Evolutionary conservation across 2,329 filamentous ascomycete species (phyloP).

Genomic region (Monilinia aucupariae): DNA sequence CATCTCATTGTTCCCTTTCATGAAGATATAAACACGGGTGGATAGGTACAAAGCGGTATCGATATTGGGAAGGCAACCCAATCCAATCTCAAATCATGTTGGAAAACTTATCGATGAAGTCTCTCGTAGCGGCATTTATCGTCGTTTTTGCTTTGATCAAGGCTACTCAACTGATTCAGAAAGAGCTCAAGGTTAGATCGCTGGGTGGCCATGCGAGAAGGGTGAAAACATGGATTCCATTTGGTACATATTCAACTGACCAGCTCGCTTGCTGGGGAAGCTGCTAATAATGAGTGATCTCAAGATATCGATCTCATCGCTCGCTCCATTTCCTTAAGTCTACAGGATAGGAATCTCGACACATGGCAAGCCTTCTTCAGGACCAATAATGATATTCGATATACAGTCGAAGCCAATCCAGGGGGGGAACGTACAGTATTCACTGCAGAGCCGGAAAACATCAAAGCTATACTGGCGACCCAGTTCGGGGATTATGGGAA

Average conservation of each 20-base stretch:
- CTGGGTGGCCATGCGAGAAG: constrained; percentile 42
- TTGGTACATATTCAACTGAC: constrained; percentile 37
- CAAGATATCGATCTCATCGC: constrained; percentile 60
- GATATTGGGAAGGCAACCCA: no score
- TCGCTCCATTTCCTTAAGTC: neutral
- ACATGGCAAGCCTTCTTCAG: constrained; percentile 52
- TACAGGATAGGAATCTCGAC: constrained; percentile 50
- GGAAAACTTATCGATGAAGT: constrained; percentile 39
- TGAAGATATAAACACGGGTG: no score
- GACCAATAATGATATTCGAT: constrained; percentile 35
- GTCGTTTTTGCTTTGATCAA: constrained; percentile 29
- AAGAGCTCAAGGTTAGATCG: constrained; percentile 42
- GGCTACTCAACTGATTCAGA: constrained; percentile 37
- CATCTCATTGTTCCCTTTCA: no score
- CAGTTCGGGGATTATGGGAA: constrained; percentile 86
- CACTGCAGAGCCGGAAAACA: constrained; percentile 80
- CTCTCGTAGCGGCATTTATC: constrained; percentile 34
- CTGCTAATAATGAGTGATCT: no score
- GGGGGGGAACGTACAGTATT: constrained; percentile 44
- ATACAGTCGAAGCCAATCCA: constrained; percentile 52
- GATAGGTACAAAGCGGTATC: no score
- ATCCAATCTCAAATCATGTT: constrained; percentile 21
- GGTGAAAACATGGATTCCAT: constrained; percentile 40
- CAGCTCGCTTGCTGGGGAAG: neutral
- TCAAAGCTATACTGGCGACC: constrained; percentile 83